phyloP scores from a whole-genome alignment of 441 rosid genomes.

The Isatis lusitanica region DNA sequence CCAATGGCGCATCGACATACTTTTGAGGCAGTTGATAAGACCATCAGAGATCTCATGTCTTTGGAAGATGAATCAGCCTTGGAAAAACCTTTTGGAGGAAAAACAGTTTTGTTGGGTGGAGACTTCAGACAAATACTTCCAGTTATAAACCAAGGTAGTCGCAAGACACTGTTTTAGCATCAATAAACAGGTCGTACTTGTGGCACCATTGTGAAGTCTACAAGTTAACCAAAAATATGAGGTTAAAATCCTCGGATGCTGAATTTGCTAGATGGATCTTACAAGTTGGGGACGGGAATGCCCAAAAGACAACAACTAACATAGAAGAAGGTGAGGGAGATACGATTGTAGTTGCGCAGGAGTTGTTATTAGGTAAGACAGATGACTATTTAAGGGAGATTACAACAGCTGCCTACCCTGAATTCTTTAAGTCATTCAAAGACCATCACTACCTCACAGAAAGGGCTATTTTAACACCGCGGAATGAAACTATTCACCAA shows the following conservation, averaged over 20 bases:
- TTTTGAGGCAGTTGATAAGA: neutral
- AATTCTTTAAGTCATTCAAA: neutral
- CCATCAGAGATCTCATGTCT: neutral
- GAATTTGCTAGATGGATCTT: neutral
- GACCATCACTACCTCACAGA: neutral
- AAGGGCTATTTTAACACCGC: neutral
- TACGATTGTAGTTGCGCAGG: neutral
- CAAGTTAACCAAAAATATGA: neutral
- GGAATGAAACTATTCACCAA: neutral
- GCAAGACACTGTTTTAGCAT: neutral
- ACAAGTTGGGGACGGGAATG: neutral
- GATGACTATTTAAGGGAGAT: too few relatives aligned
- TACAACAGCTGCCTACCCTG: too few relatives aligned
- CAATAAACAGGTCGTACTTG: neutral
- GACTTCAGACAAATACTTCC: neutral
- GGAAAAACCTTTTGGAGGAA: neutral
- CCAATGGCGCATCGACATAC: neutral
- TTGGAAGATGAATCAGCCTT: neutral
- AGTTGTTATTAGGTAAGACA: neutral
- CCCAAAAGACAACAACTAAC: neutral
- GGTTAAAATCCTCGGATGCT: neutral
- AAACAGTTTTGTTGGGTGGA: neutral
- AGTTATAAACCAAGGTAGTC: neutral
- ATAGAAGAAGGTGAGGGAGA: neutral
- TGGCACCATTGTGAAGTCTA: neutral